phyloP scores from a whole-genome alignment of 805 yeast genomes.

The Pichia exigua region DNA sequence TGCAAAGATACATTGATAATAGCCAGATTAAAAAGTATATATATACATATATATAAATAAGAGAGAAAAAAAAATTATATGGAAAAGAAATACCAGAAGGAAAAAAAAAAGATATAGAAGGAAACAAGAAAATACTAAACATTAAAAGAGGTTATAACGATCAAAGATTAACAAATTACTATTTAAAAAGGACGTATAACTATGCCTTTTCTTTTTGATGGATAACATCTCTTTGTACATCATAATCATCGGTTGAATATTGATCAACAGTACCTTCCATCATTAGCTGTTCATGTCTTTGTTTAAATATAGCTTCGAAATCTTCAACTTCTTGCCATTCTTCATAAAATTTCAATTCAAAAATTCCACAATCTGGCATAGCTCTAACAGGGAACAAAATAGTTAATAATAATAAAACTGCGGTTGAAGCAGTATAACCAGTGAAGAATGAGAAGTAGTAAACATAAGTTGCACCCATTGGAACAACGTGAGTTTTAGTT shows the following conservation, averaged over 20 bases:
- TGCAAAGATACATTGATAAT: too few species aligned
- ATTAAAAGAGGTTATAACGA: neutral
- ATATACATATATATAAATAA: too few species aligned
- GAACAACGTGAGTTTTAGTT: conserved; percentile 60
- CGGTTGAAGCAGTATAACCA: conserved; percentile 57
- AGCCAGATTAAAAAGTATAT: neutral
- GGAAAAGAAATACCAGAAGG: too few species aligned
- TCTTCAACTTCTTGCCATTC: conserved; percentile 57
- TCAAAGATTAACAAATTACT: neutral
- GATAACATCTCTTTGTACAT: neutral
- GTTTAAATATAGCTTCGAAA: conserved; percentile 36
- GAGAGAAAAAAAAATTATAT: too few species aligned
- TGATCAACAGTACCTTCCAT: neutral
- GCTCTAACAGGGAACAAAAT: conserved; percentile 44
- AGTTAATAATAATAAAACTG: conserved; percentile 47
- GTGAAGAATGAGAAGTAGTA: conserved; percentile 70
- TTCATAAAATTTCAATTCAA: conserved; percentile 56
- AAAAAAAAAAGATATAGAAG: neutral
- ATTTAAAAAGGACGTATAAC: neutral
- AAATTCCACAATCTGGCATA: conserved; percentile 30
- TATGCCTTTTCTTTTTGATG: neutral
- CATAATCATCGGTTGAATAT: neutral
- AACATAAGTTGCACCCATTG: conserved; percentile 67
- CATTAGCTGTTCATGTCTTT: neutral
- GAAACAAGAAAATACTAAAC: neutral